Conservation (phyloP, 2,329 filamentous ascomycete genomes). For the Talaromyces sp. region DNA sequence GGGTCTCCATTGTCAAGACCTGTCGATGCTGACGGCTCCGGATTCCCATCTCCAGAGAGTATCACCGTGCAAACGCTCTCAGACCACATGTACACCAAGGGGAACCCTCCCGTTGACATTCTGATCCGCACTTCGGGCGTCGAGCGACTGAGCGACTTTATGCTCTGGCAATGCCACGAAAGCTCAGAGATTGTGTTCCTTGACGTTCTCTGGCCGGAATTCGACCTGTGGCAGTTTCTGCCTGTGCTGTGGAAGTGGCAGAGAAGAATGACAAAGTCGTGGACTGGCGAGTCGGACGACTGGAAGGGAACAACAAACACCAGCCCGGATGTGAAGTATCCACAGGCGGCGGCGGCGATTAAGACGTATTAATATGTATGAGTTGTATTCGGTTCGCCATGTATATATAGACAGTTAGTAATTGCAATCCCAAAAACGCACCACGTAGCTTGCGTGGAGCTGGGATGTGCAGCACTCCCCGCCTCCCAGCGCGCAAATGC, state of each 20-base stretch:
- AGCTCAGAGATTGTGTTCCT: conserved; percentile 89
- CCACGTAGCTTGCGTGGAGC: background rate
- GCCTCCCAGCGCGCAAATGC: background rate
- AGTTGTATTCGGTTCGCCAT: background rate
- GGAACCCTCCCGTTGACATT: conserved; percentile 81
- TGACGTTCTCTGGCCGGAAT: conserved; percentile 90
- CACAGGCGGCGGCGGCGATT: background rate
- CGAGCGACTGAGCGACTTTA: conserved; percentile 88
- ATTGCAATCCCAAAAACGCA: background rate
- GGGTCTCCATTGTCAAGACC: conserved; percentile 29
- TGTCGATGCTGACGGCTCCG: conserved; percentile 20
- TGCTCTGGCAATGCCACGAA: conserved; percentile 97
- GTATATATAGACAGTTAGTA: background rate
- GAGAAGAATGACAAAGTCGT: conserved; percentile 59
- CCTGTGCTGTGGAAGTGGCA: conserved; percentile 92
- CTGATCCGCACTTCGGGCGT: conserved; percentile 91
- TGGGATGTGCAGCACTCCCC: background rate
- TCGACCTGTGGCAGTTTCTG: conserved; percentile 88
- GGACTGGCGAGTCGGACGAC: conserved; percentile 46
- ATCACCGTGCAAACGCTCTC: conserved; percentile 80
- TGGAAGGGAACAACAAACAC: conserved; percentile 18
- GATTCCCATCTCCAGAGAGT: conserved; percentile 71
- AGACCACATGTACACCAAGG: conserved; percentile 81
- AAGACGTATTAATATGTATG: conserved; percentile 5
- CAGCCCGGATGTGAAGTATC: background rate